Evolutionary conservation across 1,284 basidiomycete genomes (phyloP).

Genomic region (Ustilago trichophora): DNA sequence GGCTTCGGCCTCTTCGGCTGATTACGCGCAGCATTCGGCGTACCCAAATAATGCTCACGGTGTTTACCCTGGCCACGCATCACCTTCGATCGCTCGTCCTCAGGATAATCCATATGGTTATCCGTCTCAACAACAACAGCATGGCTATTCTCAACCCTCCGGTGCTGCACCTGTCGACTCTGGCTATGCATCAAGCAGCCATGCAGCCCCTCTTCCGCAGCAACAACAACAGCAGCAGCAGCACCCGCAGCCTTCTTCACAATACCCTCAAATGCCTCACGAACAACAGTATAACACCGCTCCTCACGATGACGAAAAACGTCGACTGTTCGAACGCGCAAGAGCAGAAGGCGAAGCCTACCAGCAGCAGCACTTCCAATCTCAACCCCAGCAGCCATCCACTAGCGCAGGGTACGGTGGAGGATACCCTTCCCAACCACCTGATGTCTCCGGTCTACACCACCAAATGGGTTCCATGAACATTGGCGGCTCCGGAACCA

Average conservation of each 20-base stretch:
- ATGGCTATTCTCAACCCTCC: conserved; percentile 17
- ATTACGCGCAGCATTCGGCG: conserved; percentile 33
- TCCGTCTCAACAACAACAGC: conserved; percentile 13
- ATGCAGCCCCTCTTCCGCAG: conserved; percentile 6
- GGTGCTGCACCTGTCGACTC: conserved; percentile 4
- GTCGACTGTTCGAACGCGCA: conserved; percentile 57
- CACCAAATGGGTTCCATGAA: conserved; percentile 33
- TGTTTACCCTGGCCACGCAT: conserved; percentile 17
- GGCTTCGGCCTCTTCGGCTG: conserved; percentile 28
- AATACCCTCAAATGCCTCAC: conserved; percentile 9
- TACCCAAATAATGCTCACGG: conserved; percentile 16
- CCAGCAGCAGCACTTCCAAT: conserved; percentile 49
- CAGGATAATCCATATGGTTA: conserved; percentile 58
- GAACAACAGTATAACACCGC: conserved; percentile 27
- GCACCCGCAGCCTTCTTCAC: conserved; percentile 11
- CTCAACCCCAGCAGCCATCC: conserved; percentile 1
- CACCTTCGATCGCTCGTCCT: conserved; percentile 53
- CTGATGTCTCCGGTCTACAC: conserved; percentile 16
- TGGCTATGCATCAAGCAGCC: conserved; percentile 4
- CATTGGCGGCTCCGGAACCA: conserved; percentile 24
- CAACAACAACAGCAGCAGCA: conserved; percentile 5
- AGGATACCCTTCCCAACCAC: conserved; percentile 19
- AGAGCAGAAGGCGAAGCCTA: conserved; percentile 60
- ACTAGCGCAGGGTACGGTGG: conserved; percentile 13
- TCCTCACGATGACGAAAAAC: conserved; percentile 62